Percentiles rank a stretch among this genome's conserved stretches.
These are phyloP conservation scores for Cornus controversa DNA, from an alignment of 148 eudicot species.

Conservation along the genomic window DNA sequence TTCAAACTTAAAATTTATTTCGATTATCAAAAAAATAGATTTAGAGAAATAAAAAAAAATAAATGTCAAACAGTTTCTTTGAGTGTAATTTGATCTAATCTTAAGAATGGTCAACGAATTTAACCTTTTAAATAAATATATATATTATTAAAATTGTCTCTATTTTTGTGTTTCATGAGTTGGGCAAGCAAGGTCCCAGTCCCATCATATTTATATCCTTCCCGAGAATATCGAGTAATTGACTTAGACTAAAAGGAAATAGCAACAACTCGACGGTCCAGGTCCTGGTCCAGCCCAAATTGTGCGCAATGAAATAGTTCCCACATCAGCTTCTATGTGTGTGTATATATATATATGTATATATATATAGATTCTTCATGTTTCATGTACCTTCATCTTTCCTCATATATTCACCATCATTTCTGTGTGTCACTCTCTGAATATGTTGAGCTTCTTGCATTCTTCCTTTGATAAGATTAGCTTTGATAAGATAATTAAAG, in stretches of 20 bases:
- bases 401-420: background rate
- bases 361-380: background rate
- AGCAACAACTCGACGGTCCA: background rate
- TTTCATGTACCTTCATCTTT: background rate
- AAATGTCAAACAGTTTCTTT: no score
- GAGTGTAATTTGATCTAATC: no score
- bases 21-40: no score
- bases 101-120: no score
- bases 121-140: no score
- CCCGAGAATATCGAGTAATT: no score
- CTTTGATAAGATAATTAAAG: background rate
- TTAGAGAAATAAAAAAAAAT: no score
- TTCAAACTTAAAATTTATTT: no score
- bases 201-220: background rate
- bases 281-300: background rate
- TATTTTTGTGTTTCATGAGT: no score
- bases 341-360: background rate
- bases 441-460: background rate
- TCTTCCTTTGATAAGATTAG: background rate
- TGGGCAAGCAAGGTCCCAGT: no score
- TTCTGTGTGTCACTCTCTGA: constrained; percentile 7
- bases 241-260: no score
- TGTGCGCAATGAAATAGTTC: background rate
- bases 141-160: no score
- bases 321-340: background rate